These are phyloP conservation scores for Glebionis coronaria DNA, from an alignment of 129 eudicot species.

Conservation along the genomic window DNA sequence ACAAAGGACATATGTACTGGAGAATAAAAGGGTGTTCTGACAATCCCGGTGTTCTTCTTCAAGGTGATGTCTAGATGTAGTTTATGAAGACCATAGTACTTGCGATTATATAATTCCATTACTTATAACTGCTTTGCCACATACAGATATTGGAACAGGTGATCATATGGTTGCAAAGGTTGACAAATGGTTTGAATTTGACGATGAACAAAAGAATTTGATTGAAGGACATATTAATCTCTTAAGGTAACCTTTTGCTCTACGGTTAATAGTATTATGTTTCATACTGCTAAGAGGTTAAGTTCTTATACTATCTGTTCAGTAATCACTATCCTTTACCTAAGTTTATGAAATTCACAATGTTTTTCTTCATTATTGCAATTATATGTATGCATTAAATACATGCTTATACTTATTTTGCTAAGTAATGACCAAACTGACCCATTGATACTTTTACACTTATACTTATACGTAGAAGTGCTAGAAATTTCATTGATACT, in stretches of 20 bases:
- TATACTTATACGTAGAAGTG: not conserved
- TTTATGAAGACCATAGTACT: not conserved
- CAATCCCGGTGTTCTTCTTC: slow-evolving; percentile 48
- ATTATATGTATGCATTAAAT: not conserved
- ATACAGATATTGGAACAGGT: slow-evolving; percentile 54
- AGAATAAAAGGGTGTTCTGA: slow-evolving; percentile 48
- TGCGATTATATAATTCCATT: not conserved
- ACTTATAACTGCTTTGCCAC: not conserved
- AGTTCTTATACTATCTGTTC: not conserved
- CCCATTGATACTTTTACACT: not conserved
- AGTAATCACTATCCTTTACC: not conserved
- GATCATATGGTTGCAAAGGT: slow-evolving; percentile 30
- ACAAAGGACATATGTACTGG: slow-evolving; percentile 63
- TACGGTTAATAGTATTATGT: not conserved
- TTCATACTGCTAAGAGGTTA: not conserved
- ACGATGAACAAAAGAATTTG: slow-evolving; percentile 49
- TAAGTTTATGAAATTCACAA: not conserved
- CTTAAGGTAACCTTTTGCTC: no score
- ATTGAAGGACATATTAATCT: no score
- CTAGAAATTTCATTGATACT: not conserved
- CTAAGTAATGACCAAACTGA: not conserved
- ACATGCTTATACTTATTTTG: not conserved
- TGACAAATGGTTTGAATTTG: slow-evolving; percentile 64
- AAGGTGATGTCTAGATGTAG: slow-evolving; percentile 40
- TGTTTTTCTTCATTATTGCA: not conserved